Conservation (phyloP, 331 rosid species). For the Dryas integrifolia region DNA sequence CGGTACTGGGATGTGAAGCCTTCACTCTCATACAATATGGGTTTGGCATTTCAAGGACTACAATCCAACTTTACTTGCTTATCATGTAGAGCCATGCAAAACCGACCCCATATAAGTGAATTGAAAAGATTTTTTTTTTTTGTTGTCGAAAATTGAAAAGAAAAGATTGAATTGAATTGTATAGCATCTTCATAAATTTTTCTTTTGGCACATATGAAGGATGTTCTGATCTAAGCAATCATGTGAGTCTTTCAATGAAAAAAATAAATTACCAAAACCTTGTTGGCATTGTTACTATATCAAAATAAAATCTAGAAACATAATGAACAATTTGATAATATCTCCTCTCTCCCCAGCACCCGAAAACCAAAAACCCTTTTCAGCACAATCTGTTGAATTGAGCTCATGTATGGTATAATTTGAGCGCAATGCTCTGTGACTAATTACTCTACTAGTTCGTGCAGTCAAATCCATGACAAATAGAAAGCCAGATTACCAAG, state of each 20-base stretch:
- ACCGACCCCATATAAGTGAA: too few relatives aligned
- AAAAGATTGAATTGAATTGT: neutral
- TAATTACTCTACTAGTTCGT: conserved; percentile 41
- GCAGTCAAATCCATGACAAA: conserved; percentile 88
- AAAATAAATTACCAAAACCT: neutral
- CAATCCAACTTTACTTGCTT: too few relatives aligned
- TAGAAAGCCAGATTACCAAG: conserved; percentile 80
- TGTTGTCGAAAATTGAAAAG: neutral
- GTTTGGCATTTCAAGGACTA: too few relatives aligned
- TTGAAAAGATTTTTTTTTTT: too few relatives aligned
- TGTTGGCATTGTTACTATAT: conserved; percentile 27
- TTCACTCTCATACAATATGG: too few relatives aligned
- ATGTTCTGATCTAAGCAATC: neutral
- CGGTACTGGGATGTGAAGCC: too few relatives aligned
- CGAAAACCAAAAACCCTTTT: neutral
- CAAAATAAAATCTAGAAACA: neutral
- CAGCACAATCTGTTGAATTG: conserved; percentile 21
- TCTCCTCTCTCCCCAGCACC: neutral
- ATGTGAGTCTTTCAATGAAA: neutral
- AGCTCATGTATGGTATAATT: conserved; percentile 20
- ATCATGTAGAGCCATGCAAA: too few relatives aligned
- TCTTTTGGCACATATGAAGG: neutral
- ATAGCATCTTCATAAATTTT: neutral
- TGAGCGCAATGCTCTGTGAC: conserved; percentile 19
- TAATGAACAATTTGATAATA: neutral